Percentiles rank a stretch among this genome's conserved stretches.
Evolutionary conservation across 148 eudicot species (phyloP).

Genomic region (Bassia scoparia): DNA sequence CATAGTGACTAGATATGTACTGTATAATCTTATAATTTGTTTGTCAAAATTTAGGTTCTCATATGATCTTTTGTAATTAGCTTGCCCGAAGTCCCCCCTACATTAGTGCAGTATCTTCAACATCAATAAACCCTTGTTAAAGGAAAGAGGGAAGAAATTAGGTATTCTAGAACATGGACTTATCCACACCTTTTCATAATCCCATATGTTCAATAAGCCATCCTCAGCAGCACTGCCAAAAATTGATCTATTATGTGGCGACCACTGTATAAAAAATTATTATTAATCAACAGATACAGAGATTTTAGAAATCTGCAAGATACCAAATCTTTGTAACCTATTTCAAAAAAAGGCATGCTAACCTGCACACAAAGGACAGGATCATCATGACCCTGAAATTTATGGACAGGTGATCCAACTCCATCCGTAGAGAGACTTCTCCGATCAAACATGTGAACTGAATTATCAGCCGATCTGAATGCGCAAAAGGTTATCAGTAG

Average conservation of each 20-base stretch:
- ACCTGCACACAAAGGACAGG: conserved; percentile 91
- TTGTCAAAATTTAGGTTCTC: no score
- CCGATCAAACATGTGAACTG: conserved; percentile 86
- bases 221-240: conserved; percentile 98
- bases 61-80: not conserved
- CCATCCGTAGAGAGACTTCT: conserved; percentile 65
- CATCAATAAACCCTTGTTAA: not conserved
- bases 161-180: not conserved
- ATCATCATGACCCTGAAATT: conserved; percentile 70
- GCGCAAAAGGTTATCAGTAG: not conserved
- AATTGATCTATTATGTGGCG: conserved; percentile 71
- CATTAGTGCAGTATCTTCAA: not conserved
- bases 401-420: conserved; percentile 77
- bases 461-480: conserved; percentile 83
- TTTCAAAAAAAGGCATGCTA: not conserved
- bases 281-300: conserved; percentile 5
- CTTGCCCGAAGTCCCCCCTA: not conserved
- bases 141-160: no score
- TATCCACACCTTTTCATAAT: conserved; percentile 59
- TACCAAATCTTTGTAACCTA: not conserved
- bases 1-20: no score
- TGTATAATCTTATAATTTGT: no score
- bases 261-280: conserved; percentile 64
- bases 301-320: not conserved
- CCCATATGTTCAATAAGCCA: conserved; percentile 90